These are phyloP conservation scores for Haematococcus lacustris DNA, from an alignment of 139 green algal species.

Conservation along the genomic window DNA sequence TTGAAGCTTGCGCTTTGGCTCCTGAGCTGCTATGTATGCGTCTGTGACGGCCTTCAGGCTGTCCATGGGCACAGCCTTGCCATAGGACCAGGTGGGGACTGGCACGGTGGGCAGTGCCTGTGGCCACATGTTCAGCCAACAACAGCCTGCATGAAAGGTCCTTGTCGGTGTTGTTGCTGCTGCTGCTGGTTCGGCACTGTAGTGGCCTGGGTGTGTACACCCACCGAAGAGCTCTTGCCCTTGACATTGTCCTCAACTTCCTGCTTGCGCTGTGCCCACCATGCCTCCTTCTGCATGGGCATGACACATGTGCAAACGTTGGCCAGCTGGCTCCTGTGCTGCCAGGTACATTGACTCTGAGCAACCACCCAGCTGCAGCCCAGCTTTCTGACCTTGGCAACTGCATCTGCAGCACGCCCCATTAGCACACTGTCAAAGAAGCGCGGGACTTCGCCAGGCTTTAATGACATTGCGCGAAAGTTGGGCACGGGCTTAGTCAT, in stretches of 20 bases:
- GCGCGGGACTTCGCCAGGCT: slow-evolving; percentile 40
- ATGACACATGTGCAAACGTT: too few relatives aligned
- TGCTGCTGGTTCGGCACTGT: too few relatives aligned
- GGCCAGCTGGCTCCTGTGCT: too few relatives aligned
- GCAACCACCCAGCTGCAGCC: background rate
- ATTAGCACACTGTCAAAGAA: slow-evolving; percentile 53
- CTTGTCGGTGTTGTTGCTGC: too few relatives aligned
- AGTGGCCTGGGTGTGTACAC: too few relatives aligned
- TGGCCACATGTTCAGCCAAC: background rate
- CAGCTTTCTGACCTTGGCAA: slow-evolving; percentile 12
- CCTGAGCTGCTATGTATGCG: slow-evolving; percentile 33
- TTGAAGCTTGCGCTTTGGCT: slow-evolving; percentile 43
- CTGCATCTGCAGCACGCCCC: slow-evolving; percentile 21
- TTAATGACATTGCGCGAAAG: slow-evolving; percentile 44
- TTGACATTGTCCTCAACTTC: slow-evolving; percentile 16
- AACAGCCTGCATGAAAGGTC: too few relatives aligned
- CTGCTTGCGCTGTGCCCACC: slow-evolving; percentile 31
- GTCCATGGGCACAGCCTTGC: slow-evolving; percentile 31
- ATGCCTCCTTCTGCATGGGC: slow-evolving; percentile 29
- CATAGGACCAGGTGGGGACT: slow-evolving; percentile 37
- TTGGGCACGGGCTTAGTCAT: slow-evolving; percentile 48
- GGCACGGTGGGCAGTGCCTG: slow-evolving; percentile 32
- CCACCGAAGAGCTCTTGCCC: background rate
- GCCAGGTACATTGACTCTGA: background rate
- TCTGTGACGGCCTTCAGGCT: slow-evolving; percentile 33